Evolutionary conservation across 371 early-diverging fungal species (phyloP), one percentile per base, ranked within the genome.

Genomic region (Sporodiniella umbellata): DNA sequence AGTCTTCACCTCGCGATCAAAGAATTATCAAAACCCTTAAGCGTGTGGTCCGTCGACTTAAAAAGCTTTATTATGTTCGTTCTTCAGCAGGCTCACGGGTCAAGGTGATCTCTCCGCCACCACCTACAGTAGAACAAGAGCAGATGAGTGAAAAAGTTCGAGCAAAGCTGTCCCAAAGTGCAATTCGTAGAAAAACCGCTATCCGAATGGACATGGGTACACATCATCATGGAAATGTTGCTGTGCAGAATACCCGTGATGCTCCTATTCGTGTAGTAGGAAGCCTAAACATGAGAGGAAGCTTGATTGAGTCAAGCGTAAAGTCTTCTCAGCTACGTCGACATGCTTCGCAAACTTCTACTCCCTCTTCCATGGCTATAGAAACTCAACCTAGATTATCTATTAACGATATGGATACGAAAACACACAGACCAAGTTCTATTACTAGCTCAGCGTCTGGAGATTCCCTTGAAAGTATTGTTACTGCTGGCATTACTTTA

Each of bases 11-110:
- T 6, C 77, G 80, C 14, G 80, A 80, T 49, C 75, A 78, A 40
- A 71, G 84, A 7, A 84, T 82, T 50, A 74, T 81, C 19, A 72
- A 72, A 28, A 77, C 75, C 2, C 39, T 84, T 23, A 78, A 78
- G 43, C 68, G 68, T n/a, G 68, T 74, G 14, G 66, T 74, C 40
- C 65, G 72, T 22, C 65, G 72, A 0, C 52, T 77, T 15, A 77
- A 77, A 49, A 62, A 60, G 15, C 42, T 73, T 39, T 69, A 77
- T 43, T 72, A 69, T 48, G 47, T 53, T 21, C 50, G 58, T 21
- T 59, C 68, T 4, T 48, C 54, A 8, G 54, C 52, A n/a, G 60
- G 44, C 26, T 52, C 59, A 21, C 66, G 63, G 3, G 70, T 69
- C 39, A 55, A 62, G 18, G 56, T 69, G 8, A 62, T 69, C 22